A percentile compares a stretch with the other conserved stretches of the same genome.
Evolutionary conservation across 2,329 filamentous ascomycete genomes (phyloP).

Genomic region (Mariannaea elegans): DNA sequence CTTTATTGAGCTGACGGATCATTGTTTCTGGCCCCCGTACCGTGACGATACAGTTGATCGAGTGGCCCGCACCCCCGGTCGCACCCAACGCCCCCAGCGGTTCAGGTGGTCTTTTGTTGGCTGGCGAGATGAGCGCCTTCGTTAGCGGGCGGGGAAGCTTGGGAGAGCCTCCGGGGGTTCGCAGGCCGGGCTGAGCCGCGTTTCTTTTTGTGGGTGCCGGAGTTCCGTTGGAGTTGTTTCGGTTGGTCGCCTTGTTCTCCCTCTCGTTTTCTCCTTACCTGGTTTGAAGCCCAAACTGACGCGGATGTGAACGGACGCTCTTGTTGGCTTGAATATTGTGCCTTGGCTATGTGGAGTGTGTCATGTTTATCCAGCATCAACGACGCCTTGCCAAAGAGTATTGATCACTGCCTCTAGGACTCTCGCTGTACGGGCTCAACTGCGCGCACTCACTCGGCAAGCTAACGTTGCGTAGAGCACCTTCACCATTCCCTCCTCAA

Average conservation of each 20-base stretch:
- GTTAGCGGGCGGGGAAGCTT: not conserved
- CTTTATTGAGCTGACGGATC: too few relatives aligned
- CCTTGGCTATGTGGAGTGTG: too few relatives aligned
- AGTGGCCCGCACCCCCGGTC: too few relatives aligned
- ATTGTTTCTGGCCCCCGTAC: too few relatives aligned
- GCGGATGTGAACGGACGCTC: too few relatives aligned
- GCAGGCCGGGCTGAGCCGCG: slow-evolving; percentile 9
- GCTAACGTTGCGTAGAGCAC: not conserved
- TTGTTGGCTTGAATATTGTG: too few relatives aligned
- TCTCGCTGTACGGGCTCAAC: not conserved
- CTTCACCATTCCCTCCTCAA: not conserved
- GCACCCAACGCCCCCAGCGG: slow-evolving; percentile 30
- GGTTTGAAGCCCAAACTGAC: too few relatives aligned
- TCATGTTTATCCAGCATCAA: too few relatives aligned
- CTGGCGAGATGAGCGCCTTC: too few relatives aligned
- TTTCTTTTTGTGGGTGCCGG: slow-evolving; percentile 1
- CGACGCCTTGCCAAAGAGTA: too few relatives aligned
- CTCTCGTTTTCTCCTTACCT: not conserved
- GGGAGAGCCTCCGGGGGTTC: not conserved
- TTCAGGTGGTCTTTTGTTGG: slow-evolving; percentile 36
- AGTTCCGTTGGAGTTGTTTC: too few relatives aligned
- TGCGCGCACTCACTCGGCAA: not conserved
- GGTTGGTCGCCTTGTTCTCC: slow-evolving; percentile 9
- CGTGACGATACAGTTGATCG: too few relatives aligned
- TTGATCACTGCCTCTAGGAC: not conserved